A percentile compares a stretch with the other conserved stretches of the same genome.
These are phyloP conservation scores for Calonectria pseudoreteaudii DNA, from an alignment of 2,329 filamentous ascomycete genomes.

Conservation along the genomic window DNA sequence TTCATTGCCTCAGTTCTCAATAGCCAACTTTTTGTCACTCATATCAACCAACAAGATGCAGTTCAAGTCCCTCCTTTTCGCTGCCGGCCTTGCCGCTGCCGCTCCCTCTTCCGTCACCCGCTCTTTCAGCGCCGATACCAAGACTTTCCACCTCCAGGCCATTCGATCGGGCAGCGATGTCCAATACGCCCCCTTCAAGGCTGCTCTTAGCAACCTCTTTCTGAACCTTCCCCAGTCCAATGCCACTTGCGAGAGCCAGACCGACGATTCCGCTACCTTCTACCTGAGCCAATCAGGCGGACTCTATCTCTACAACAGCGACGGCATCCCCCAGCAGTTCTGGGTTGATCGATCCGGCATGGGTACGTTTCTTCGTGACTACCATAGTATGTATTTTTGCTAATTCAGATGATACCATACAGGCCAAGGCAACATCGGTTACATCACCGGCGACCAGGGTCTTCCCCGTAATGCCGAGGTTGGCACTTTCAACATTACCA, in stretches of 20 bases:
- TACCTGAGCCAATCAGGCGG: neutral
- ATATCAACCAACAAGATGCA: neutral
- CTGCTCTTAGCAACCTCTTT: neutral
- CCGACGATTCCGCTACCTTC: neutral
- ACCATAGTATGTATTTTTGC: neutral
- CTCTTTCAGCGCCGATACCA: neutral
- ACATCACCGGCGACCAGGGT: neutral
- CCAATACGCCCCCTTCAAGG: neutral
- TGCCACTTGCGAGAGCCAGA: neutral
- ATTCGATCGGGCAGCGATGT: neutral
- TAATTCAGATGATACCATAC: neutral
- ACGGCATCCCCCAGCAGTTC: neutral
- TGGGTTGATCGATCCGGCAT: neutral
- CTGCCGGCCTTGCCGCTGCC: neutral
- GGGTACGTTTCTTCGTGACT: neutral
- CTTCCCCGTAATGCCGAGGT: neutral
- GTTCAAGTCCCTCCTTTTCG: neutral
- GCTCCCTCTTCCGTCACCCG: neutral
- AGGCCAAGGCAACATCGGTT: neutral
- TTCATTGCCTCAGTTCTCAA: neutral
- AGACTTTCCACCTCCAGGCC: neutral
- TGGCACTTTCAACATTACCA: neutral
- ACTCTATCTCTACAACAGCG: neutral
- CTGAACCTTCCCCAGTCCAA: neutral
- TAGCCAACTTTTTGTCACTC: fast-evolving